Base-by-base conservation (phyloP, 176 grass and related monocot species). In the Poa pratensis region DNA sequence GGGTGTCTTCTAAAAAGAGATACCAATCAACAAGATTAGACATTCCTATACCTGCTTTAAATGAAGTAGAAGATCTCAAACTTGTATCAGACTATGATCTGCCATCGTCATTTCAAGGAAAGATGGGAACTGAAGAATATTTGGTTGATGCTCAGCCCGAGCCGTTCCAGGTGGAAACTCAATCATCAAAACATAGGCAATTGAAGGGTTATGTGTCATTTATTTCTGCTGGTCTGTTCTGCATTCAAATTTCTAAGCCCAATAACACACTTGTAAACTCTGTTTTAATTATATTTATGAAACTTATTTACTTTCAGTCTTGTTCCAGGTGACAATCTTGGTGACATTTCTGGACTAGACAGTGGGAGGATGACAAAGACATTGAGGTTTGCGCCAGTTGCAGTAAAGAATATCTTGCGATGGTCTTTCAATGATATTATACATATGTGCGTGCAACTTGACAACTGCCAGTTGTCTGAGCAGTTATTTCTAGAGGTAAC, bases 371-470 rank as follows among this genome's bases (percentile, higher is more conserved):
- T 68, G 78, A 48, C 57, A 86, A 80, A 84, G 18, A 22, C 15
- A 42, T 85, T 70, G 6, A 40, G 69, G 71, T 90, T 23, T 59
- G 64, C 74, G 89, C 85, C 88, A 63, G 13, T 19, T 74, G 76
- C 84, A 61, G 65, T 88, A 84, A 84, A 68, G 78, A 86, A 43
- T 16, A 42, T 94, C 37, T 82, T 98, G 81, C 87, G 86, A 81
- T 94, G 91, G 80, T 83, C 96, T 74, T 98, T 95, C 82, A 98
- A 94, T 82, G 93, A 98, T 87, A 80, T 94, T 12, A 74, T 98
- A 76, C 86, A 90, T 90, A 83, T 77, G 5, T 95, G 91, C 55
- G 93, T 80, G 82, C 35, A 57, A 40, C 49, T 58, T 53, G 66
- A 78, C 7, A 90, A 92, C 32, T 86, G 3, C 65, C 69, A 92